Evolutionary conservation across 2,329 filamentous ascomycete genomes (phyloP).

Genomic region (Beauveria brongniartii): DNA sequence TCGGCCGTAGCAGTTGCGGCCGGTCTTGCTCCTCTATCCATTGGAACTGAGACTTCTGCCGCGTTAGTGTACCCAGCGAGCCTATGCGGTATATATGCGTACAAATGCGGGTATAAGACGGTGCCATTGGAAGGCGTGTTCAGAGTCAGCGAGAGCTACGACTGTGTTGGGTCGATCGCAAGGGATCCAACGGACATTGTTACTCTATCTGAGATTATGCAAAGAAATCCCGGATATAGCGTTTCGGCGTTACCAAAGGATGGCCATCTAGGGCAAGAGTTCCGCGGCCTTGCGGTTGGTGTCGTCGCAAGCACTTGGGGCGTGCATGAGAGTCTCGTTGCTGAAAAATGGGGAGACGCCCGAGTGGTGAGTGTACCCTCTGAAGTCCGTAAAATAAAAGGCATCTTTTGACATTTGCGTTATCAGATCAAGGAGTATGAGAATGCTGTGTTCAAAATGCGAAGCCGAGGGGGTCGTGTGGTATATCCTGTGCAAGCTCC

Average conservation of each 20-base stretch:
- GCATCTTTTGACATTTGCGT: not conserved
- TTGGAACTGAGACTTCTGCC: conserved; percentile 6
- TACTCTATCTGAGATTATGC: not conserved
- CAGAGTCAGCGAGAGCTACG: conserved; percentile 3
- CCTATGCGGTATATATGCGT: conserved; percentile 6
- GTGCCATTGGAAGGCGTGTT: conserved; percentile 9
- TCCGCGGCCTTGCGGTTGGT: not conserved
- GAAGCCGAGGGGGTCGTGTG: not conserved
- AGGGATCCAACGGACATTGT: not conserved
- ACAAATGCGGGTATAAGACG: not conserved
- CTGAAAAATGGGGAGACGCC: conserved; percentile 1
- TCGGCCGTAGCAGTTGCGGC: conserved; percentile 8
- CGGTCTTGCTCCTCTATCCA: conserved; percentile 5
- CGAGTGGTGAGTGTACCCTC: not conserved
- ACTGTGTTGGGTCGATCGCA: conserved; percentile 7
- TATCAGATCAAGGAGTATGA: conserved; percentile 3
- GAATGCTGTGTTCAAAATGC: not conserved
- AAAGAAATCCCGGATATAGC: not conserved
- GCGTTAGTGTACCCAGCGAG: conserved; percentile 9
- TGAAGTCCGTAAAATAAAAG: not conserved
- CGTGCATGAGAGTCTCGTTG: not conserved
- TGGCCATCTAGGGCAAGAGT: not conserved
- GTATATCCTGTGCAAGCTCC: not conserved
- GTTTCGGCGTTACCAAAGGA: not conserved
- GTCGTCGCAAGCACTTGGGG: conserved; percentile 1